Evolutionary conservation across 2,329 filamentous ascomycete genomes (phyloP).

Genomic region (Exophiala mesophila): DNA sequence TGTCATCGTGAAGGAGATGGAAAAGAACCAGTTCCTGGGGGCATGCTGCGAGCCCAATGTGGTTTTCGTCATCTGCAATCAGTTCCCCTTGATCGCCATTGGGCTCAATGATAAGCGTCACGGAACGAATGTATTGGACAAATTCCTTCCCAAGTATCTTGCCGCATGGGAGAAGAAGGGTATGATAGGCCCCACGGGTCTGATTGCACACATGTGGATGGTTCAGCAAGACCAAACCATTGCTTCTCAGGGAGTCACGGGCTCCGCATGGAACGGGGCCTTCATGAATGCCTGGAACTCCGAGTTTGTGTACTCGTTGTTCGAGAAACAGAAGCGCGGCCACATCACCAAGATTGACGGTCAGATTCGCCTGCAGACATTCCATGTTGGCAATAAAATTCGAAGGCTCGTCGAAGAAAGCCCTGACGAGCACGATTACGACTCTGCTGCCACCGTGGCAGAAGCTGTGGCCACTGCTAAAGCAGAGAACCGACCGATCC

Average conservation of each 20-base stretch:
- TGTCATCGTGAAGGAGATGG: slow-evolving; percentile 37
- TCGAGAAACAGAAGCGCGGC: slow-evolving; percentile 25
- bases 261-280: slow-evolving; percentile 31
- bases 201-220: slow-evolving; percentile 28
- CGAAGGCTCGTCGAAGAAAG: slow-evolving; percentile 22
- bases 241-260: slow-evolving; percentile 20
- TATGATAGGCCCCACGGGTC: slow-evolving; percentile 28
- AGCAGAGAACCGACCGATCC: not conserved
- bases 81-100: slow-evolving; percentile 41
- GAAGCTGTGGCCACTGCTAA: slow-evolving; percentile 2
- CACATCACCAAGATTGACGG: slow-evolving; percentile 29
- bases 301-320: slow-evolving; percentile 28
- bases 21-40: slow-evolving; percentile 36
- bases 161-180: slow-evolving; percentile 30
- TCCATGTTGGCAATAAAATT: slow-evolving; percentile 24
- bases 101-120: slow-evolving; percentile 34
- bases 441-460: slow-evolving; percentile 1
- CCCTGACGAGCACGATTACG: slow-evolving; percentile 1
- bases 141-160: slow-evolving; percentile 36
- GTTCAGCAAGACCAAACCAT: slow-evolving; percentile 29
- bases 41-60: slow-evolving; percentile 43
- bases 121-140: slow-evolving; percentile 30
- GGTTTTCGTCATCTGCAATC: slow-evolving; percentile 36
- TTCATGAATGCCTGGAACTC: slow-evolving; percentile 39
- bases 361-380: slow-evolving; percentile 24